These are phyloP conservation scores for Ophiostoma novo-ulmi DNA, from an alignment of 2,329 filamentous ascomycete genomes.

Conservation along the genomic window DNA sequence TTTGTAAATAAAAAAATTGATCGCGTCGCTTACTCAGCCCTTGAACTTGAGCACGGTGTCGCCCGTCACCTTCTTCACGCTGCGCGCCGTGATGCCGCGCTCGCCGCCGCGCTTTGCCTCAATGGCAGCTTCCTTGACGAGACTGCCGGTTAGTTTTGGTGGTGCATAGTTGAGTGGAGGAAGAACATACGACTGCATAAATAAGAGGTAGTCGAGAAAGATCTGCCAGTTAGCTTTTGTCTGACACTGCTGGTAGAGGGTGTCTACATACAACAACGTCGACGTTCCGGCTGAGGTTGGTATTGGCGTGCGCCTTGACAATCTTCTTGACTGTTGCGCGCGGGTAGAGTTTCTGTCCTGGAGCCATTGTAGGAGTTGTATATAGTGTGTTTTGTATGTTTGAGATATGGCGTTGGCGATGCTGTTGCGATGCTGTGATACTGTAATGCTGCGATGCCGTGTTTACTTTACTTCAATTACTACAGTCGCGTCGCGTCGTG, in stretches of 20 bases:
- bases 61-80: conserved; percentile 71
- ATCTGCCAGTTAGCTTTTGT: conserved; percentile 48
- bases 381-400: not conserved
- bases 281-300: conserved; percentile 74
- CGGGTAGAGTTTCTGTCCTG: conserved; percentile 72
- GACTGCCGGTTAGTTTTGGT: conserved; percentile 41
- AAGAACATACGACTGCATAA: conserved; percentile 58
- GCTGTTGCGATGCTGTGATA: not conserved
- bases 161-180: not conserved
- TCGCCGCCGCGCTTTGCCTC: conserved; percentile 70
- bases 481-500: not conserved
- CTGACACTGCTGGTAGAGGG: not conserved
- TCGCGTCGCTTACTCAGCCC: conserved; percentile 43
- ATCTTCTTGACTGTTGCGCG: conserved; percentile 82
- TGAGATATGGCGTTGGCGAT: not conserved
- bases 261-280: conserved; percentile 67
- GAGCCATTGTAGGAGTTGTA: conserved; percentile 43
- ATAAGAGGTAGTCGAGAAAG: conserved; percentile 77
- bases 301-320: conserved; percentile 79
- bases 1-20: no score
- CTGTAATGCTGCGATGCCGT: not conserved
- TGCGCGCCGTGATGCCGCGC: conserved; percentile 66
- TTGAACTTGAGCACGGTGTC: conserved; percentile 64
- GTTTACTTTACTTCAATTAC: not conserved
- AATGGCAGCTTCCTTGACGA: conserved; percentile 75